Base-by-base conservation (phyloP, 306 rosid genomes). In the Adenanthera pavonina region DNA sequence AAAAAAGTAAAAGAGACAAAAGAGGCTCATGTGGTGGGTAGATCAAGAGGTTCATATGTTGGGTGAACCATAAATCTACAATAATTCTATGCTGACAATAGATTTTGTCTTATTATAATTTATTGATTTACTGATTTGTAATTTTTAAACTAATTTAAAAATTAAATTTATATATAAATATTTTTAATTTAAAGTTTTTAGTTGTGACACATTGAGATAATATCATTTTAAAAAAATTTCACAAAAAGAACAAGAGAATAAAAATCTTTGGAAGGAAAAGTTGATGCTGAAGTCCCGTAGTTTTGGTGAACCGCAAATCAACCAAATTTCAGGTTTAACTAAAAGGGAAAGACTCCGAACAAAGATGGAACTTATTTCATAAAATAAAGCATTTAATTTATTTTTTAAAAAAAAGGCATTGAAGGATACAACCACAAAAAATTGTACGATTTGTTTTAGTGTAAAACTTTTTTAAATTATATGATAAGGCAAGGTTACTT, bases 301-400 rank as follows among this genome's bases (percentile, higher is more conserved):
- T 69, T 69, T 46, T 46, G 74, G 40, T 69, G 56, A 69, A 46
- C 57, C 40, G 56, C 56, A 38, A 46, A 69, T 46, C 57, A 44
- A 69, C 56, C 74, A 20, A 12, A 2, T 46, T 69, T 69, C 40
- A 44, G 54, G 56, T 69, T 69, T 25, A 69, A 69, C 56, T 20
- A 69, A 69, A 69, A 69, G 40, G 40, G 2, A 19, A 69, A 46
- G 40, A 69, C 56, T 67, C n/a, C 41, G 34, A 44, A 67, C 46
- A 67, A 67, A 67, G 52, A 41, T 17, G 72, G 70, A 66, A 1
- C 48, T 8, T 16, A 38, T 17, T 3, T 6, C 8, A 62, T 64
- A 16, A 40, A 66, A 36, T 40, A 69, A 56, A 46, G 56, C 74
- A 17, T 6, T 17, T 25, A 25, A 25, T 25, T 25, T 25, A 25